These are phyloP conservation scores for Corrigiola litoralis DNA, from an alignment of 179 eudicot genomes.

Conservation along the genomic window DNA sequence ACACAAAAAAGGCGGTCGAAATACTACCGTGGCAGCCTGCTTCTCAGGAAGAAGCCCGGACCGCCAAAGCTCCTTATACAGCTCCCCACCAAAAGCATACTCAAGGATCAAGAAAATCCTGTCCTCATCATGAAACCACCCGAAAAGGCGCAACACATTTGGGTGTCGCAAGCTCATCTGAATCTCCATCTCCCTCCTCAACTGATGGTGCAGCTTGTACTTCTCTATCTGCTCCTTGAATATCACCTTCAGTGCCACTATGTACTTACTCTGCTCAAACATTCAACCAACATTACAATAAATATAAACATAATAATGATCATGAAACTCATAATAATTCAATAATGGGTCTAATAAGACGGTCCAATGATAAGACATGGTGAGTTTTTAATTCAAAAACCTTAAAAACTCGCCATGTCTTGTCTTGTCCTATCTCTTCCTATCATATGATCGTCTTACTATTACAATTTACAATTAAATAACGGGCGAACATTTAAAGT, in stretches of 20 bases:
- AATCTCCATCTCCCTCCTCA: constrained; percentile 85
- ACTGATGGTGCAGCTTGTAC: constrained; percentile 59
- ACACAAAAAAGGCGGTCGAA: not conserved
- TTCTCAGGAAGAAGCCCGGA: constrained; percentile 49
- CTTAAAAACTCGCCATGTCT: too few relatives aligned
- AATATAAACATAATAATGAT: too few relatives aligned
- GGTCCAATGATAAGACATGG: too few relatives aligned
- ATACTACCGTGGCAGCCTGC: constrained; percentile 69
- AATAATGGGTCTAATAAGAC: too few relatives aligned
- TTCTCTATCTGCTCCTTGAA: constrained; percentile 83
- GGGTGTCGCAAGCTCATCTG: constrained; percentile 75
- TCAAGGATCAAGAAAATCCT: constrained; percentile 74
- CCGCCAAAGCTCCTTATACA: constrained; percentile 49
- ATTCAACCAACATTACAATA: too few relatives aligned
- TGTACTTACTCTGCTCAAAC: constrained; percentile 54
- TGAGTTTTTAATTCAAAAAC: too few relatives aligned
- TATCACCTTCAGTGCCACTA: constrained; percentile 89
- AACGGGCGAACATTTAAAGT: too few relatives aligned
- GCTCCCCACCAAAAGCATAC: constrained; percentile 81
- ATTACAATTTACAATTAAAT: too few relatives aligned
- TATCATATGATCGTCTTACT: too few relatives aligned
- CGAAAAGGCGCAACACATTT: constrained; percentile 61
- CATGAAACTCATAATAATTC: too few relatives aligned
- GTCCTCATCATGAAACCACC: constrained; percentile 84
- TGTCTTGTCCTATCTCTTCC: too few relatives aligned